Base-by-base conservation (phyloP, 2,329 filamentous ascomycete genomes). In the Cercospora beticola region DNA sequence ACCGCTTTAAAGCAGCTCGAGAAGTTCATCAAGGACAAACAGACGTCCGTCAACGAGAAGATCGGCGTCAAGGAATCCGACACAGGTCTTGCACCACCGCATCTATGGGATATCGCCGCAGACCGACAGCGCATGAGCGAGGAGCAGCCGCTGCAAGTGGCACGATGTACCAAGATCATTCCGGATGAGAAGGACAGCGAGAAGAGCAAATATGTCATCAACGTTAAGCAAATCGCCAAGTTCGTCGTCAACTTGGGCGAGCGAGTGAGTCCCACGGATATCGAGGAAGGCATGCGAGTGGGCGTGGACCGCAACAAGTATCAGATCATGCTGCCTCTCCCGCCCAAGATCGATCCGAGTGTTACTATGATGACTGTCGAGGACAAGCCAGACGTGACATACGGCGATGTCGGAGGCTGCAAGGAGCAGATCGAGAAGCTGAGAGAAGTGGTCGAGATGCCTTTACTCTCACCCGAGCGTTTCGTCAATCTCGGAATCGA, bases 321-420 rank as follows among this genome's bases (percentile, higher is more conserved):
- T 83, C 95, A 99, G 83, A 99, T 99, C 77, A 89, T 99, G 81
- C 87, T 99, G 59, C 95, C 95, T 40, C 84, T 99, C 65, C 95
- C 95, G 54, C 95, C 95, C 40, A 99, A 98, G 87, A 99, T 99
- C 84, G 95, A 99, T 78, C 94, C 95, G 64, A 97, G 92, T 75
- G 95, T 99, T 74, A 99, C 95, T 46, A 99, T 99, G 95, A 99
- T 99, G 95, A 98, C 95, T 62, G 95, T 99, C 72, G 95, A 99
- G 85, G 95, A 99, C 84, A 99, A 99, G 86, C 95, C 95, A 16
- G 95, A 99, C 81, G 95, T 99, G 70, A 99, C 95, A 71, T 99
- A 99, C 77, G 95, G 95, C 75, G 95, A 99, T 84, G 94, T 99
- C 49, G 95, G 95, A 82, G 95, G 95, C 66, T 98, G 94, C 88